Conservation (phyloP, 148 eudicot species). For the Polygonum maritimum region DNA sequence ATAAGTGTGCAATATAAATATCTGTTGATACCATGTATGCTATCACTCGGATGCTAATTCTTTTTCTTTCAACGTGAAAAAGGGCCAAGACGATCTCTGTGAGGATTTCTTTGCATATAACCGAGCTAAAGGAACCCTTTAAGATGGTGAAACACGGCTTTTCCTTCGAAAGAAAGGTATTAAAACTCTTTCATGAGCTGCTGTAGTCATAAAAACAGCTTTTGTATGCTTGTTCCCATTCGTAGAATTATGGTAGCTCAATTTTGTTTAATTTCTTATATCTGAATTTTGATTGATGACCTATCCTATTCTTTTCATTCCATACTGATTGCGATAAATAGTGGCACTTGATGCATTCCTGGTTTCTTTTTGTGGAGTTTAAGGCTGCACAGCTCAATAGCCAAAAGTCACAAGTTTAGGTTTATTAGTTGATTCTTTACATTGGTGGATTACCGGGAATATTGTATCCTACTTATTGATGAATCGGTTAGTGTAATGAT, state of each 20-base stretch:
- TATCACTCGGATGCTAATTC: not conserved
- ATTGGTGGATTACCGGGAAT: not conserved
- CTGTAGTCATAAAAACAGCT: not conserved
- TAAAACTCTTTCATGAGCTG: constrained; percentile 9
- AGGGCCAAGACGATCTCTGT: constrained; percentile 98
- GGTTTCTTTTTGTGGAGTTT: not conserved
- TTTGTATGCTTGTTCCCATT: not conserved
- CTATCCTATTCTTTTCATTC: not conserved
- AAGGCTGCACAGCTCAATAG: not conserved
- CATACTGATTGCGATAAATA: not conserved
- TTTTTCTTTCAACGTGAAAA: constrained; percentile 12
- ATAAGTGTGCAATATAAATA: constrained; percentile 14
- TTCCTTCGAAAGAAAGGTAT: constrained; percentile 79
- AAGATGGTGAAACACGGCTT: constrained; percentile 93
- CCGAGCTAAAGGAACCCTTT: constrained; percentile 97
- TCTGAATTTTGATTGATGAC: not conserved
- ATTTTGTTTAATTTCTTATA: not conserved
- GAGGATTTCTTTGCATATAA: constrained; percentile 91
- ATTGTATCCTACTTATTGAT: not conserved
- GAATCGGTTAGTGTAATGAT: not conserved
- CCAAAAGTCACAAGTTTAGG: not conserved
- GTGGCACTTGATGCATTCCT: not conserved
- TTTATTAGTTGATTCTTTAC: not conserved
- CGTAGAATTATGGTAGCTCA: not conserved
- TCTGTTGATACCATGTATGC: not conserved